phyloP scores from a whole-genome alignment of 2,329 filamentous ascomycete species.

The Penicillium olsonii region DNA sequence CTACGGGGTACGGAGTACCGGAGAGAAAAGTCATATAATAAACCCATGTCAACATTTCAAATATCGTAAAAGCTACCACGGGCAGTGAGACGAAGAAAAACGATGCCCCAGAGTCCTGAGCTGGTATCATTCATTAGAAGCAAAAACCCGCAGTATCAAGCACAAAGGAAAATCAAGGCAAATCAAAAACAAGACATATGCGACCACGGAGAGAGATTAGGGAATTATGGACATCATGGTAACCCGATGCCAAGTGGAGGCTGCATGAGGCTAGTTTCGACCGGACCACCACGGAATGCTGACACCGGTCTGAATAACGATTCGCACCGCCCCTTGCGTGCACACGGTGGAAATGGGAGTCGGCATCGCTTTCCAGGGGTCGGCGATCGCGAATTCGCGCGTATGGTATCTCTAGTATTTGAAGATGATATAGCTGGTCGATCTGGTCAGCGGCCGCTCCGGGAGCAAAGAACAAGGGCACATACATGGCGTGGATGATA shows the following conservation, averaged over 20 bases:
- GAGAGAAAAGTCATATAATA: slow-evolving; percentile 11
- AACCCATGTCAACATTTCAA: slow-evolving; percentile 22
- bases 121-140: slow-evolving; percentile 41
- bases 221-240: slow-evolving; percentile 22
- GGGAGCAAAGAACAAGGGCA: slow-evolving; percentile 26
- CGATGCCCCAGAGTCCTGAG: slow-evolving; percentile 35
- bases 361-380: not conserved
- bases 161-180: slow-evolving; percentile 16
- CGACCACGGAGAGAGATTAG: slow-evolving; percentile 22
- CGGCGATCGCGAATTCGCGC: not conserved
- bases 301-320: slow-evolving; percentile 14
- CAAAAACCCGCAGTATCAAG: slow-evolving; percentile 23
- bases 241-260: slow-evolving; percentile 26
- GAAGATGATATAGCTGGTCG: slow-evolving; percentile 74
- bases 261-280: slow-evolving; percentile 28
- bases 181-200: slow-evolving; percentile 14
- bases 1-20: not conserved
- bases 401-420: slow-evolving; percentile 67
- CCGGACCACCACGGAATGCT: slow-evolving; percentile 34
- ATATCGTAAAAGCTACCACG: slow-evolving; percentile 32
- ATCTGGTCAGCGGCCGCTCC: slow-evolving; percentile 18
- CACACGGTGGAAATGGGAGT: not conserved
- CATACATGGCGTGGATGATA: slow-evolving; percentile 87
- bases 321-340: slow-evolving; percentile 10
- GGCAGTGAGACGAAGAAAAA: slow-evolving; percentile 22